phyloP scores from a whole-genome alignment of 169 alveolate genomes.

The Cytauxzoon felis region DNA sequence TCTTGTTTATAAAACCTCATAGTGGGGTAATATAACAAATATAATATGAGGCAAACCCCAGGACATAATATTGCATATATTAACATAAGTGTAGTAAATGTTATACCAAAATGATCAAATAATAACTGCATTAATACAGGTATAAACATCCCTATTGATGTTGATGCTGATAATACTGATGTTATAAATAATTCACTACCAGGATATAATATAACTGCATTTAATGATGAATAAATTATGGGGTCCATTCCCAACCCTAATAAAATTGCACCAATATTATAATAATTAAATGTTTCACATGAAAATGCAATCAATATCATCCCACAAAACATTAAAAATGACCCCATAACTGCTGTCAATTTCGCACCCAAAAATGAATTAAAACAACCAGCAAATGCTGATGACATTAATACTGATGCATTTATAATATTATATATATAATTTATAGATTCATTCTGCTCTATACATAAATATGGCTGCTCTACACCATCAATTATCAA shows the following conservation, averaged over 20 bases:
- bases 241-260: constrained; percentile 62
- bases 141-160: constrained; percentile 48
- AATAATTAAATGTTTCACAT: constrained; percentile 36
- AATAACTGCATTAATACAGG: constrained; percentile 49
- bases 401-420: constrained; percentile 50
- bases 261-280: constrained; percentile 50
- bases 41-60: constrained; percentile 14
- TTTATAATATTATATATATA: constrained; percentile 33
- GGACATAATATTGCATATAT: constrained; percentile 39
- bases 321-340: constrained; percentile 46
- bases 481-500: constrained; percentile 15
- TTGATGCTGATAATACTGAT: constrained; percentile 55
- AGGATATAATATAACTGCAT: constrained; percentile 62
- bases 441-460: constrained; percentile 55
- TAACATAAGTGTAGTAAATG: constrained; percentile 33
- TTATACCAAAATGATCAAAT: constrained; percentile 6
- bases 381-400: constrained; percentile 53
- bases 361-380: constrained; percentile 59
- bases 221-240: constrained; percentile 48
- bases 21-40: constrained; percentile 35
- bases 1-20: constrained; percentile 56
- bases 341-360: constrained; percentile 55
- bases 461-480: constrained; percentile 17
- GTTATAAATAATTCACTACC: constrained; percentile 57
- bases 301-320: constrained; percentile 47